Conservation (phyloP, 371 early-diverging fungal species). For the Basidiobolus meristosporus region DNA sequence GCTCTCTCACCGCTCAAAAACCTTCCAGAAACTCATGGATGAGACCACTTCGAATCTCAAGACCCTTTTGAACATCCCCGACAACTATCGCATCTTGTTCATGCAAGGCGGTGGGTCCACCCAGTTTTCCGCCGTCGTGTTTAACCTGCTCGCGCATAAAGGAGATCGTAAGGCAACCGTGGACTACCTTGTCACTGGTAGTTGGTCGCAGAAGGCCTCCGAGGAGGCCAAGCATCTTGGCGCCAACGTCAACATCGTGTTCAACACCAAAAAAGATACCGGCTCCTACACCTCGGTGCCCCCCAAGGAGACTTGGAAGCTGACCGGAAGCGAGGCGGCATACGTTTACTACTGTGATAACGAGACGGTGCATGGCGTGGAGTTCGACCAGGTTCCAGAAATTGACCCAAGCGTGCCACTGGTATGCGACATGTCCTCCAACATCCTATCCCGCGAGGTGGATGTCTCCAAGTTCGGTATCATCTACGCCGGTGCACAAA, state of each 20-base stretch:
- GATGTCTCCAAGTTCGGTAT: constrained; percentile 69
- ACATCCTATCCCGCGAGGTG: constrained; percentile 69
- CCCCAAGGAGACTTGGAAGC: constrained; percentile 34
- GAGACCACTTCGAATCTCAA: constrained; percentile 49
- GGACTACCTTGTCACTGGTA: constrained; percentile 86
- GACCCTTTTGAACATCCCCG: constrained; percentile 56
- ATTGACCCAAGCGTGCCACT: constrained; percentile 54
- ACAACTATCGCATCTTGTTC: constrained; percentile 72
- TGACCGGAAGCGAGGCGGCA: constrained; percentile 45
- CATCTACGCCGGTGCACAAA: constrained; percentile 92
- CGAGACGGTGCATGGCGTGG: constrained; percentile 94
- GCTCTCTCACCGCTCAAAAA: constrained; percentile 78
- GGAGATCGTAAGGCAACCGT: constrained; percentile 19
- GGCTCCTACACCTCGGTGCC: constrained; percentile 28
- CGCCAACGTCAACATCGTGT: constrained; percentile 44
- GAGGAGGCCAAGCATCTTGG: constrained; percentile 71
- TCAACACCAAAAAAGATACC: constrained; percentile 34
- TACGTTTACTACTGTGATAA: constrained; percentile 93
- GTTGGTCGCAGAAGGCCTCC: constrained; percentile 79
- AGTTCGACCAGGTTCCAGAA: constrained; percentile 39
- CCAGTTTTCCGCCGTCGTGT: constrained; percentile 75
- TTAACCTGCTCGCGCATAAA: constrained; percentile 66
- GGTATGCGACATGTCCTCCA: constrained; percentile 90
- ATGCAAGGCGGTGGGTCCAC: constrained; percentile 92
- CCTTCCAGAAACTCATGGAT: constrained; percentile 54